Percentiles rank a stretch among this genome's conserved stretches.
phyloP scores from a whole-genome alignment of 768 basidiomycete species.

The Tulasnella sp. region DNA sequence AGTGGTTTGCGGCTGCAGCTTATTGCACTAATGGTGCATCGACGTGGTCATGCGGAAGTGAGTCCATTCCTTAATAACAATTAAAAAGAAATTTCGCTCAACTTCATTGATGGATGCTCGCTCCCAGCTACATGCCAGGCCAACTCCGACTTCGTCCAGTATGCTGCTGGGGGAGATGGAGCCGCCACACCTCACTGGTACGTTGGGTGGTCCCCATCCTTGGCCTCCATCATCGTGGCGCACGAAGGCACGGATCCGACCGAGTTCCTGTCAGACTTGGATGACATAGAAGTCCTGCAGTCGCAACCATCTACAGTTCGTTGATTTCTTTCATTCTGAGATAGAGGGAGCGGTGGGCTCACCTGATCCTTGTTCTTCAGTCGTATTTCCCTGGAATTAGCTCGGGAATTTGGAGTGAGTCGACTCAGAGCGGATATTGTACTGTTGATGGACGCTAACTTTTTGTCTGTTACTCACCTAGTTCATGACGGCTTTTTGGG shows the following conservation, averaged over 20 bases:
- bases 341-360: not conserved
- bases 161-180: conserved; percentile 14
- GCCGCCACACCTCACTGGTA: conserved; percentile 12
- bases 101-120: not conserved
- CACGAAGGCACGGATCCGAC: conserved; percentile 18
- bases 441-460: not conserved
- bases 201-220: conserved; percentile 12
- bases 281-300: not conserved
- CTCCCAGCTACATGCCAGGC: conserved; percentile 5
- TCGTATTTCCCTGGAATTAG: conserved; percentile 9
- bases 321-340: not conserved
- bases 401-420: not conserved
- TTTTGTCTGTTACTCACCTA: no score
- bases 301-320: not conserved
- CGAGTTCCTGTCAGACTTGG: conserved; percentile 4
- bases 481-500: conserved; percentile 7
- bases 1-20: conserved; percentile 12
- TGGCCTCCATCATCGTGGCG: conserved; percentile 6
- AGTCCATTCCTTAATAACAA: not conserved
- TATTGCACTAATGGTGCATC: conserved; percentile 3
- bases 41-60: conserved; percentile 13
- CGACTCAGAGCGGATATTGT: no score
- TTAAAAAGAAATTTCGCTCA: not conserved
- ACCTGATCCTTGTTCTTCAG: not conserved
- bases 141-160: conserved; percentile 8